Base-by-base conservation (phyloP, 805 yeast genomes). In the Ogataea pilisensis region DNA sequence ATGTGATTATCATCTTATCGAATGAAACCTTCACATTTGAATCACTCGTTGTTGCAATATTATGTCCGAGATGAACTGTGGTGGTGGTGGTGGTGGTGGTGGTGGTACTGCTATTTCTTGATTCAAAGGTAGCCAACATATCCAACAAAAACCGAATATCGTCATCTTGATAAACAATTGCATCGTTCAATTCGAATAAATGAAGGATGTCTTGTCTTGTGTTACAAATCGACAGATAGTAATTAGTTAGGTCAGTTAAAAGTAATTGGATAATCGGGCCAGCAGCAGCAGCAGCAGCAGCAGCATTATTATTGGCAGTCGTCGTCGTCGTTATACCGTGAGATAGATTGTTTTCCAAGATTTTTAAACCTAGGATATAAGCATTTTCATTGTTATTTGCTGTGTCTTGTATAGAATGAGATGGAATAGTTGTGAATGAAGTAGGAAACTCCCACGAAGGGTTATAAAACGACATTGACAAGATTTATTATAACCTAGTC, bases 231-330 rank as follows among this genome's bases (percentile, higher is more conserved):
- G 34, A 36, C 11, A 29, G 24, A 22, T 36, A 25, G 17, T 36
- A 36, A 5, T 36, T 14, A 6, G n/a, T 21, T 22, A 36, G n/a
- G 18, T 36, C 20, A n/a, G 39, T 36, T 18, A 36, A 13, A 14
- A 36, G 14, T 4, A 36, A 24, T 16, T 21, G 34, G 11, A 36
- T n/a, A 14, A 16, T 16, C 9, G 39, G 39, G 6, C 20, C 9
- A 20, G 17, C 11, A 6, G 13, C 3, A 17, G 21, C 21, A 2
- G 39, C 29, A 14, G 28, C 31, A 21, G 14, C 22, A 14, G 30
- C 20, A 14, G 29, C 34, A 17, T 8, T 30, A 18, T n/a, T 30
- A 18, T n/a, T 12, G 18, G 16, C 14, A 18, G 18, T 8, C 18
- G 17, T 8, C 4, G 32, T 16, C 14, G 21, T 24, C 13, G 27